Conservation (phyloP, 495 filamentous ascomycete species). For the Coniosporium apollinis region DNA sequence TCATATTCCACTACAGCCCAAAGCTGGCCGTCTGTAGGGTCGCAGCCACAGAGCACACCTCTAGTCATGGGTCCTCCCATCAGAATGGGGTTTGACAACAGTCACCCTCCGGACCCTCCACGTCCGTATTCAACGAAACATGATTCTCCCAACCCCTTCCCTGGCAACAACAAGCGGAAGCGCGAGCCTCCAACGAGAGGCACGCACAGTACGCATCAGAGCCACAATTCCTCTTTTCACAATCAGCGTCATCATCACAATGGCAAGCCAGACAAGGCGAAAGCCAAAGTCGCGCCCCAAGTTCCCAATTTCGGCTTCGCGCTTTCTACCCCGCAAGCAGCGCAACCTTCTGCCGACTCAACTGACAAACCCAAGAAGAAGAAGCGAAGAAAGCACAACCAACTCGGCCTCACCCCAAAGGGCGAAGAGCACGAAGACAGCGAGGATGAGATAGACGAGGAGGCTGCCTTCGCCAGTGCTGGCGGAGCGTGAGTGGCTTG, state of each 20-base stretch:
- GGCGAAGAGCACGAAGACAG: slow-evolving; percentile 56
- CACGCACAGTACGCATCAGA: background rate
- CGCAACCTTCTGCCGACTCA: slow-evolving; percentile 10
- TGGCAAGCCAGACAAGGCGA: background rate
- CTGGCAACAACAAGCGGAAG: slow-evolving; percentile 11
- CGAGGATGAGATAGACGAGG: slow-evolving; percentile 56
- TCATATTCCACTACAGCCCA: background rate
- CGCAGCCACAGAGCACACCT: background rate
- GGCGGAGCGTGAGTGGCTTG: slow-evolving; percentile 5
- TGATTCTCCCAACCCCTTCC: background rate
- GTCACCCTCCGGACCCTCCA: background rate
- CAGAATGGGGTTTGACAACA: background rate
- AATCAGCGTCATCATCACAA: background rate
- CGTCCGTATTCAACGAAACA: background rate
- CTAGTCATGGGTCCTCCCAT: background rate
- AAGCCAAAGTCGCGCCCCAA: slow-evolving; percentile 25
- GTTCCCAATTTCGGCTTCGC: slow-evolving; percentile 46
- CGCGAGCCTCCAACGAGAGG: background rate
- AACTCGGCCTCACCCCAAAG: slow-evolving; percentile 63
- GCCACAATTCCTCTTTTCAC: background rate
- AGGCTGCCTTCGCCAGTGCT: slow-evolving; percentile 34
- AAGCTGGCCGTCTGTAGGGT: background rate
- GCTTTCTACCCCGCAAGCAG: slow-evolving; percentile 42
- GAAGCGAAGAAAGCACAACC: slow-evolving; percentile 62
- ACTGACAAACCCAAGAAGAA: slow-evolving; percentile 41